Percentiles rank a stretch among this genome's conserved stretches.
These are phyloP conservation scores for Carallia pectinifolia DNA, from an alignment of 345 rosid species.

Conservation along the genomic window DNA sequence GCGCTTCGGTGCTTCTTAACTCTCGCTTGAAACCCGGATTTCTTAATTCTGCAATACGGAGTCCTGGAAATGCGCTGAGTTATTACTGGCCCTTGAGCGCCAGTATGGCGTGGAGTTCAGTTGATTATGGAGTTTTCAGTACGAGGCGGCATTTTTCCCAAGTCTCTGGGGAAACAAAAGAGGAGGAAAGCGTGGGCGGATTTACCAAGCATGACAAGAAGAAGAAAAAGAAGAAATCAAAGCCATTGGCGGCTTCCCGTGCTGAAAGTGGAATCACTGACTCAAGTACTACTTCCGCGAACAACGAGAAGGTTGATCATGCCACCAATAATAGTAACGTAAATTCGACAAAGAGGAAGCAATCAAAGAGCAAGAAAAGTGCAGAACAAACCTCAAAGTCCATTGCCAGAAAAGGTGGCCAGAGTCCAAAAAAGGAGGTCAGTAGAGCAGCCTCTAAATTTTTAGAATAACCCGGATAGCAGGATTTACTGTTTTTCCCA, in stretches of 20 bases:
- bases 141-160: constrained; percentile 46
- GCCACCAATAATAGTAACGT: constrained; percentile 18
- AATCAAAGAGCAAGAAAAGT: constrained; percentile 41
- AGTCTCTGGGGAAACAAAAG: constrained; percentile 20
- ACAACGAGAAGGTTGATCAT: constrained; percentile 17
- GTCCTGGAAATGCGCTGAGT: constrained; percentile 17
- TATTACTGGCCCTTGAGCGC: constrained; percentile 22
- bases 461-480: constrained; percentile 11
- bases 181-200: constrained; percentile 20
- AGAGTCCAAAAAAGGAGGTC: constrained; percentile 38
- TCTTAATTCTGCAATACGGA: constrained; percentile 15
- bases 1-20: constrained; percentile 16
- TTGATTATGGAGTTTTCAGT: constrained; percentile 17
- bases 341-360: constrained; percentile 37
- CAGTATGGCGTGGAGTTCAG: constrained; percentile 17
- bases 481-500: constrained; percentile 16
- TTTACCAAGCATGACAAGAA: constrained; percentile 1
- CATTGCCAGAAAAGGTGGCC: constrained; percentile 21
- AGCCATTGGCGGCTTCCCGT: constrained; percentile 31
- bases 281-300: background rate
- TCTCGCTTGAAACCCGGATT: constrained; percentile 22
- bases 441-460: constrained; percentile 21
- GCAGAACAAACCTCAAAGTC: constrained; percentile 33
- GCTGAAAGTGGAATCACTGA: constrained; percentile 8
- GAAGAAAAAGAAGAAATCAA: constrained; percentile 29